phyloP scores from a whole-genome alignment of 768 basidiomycete genomes.

The Lenzites betulinus region DNA sequence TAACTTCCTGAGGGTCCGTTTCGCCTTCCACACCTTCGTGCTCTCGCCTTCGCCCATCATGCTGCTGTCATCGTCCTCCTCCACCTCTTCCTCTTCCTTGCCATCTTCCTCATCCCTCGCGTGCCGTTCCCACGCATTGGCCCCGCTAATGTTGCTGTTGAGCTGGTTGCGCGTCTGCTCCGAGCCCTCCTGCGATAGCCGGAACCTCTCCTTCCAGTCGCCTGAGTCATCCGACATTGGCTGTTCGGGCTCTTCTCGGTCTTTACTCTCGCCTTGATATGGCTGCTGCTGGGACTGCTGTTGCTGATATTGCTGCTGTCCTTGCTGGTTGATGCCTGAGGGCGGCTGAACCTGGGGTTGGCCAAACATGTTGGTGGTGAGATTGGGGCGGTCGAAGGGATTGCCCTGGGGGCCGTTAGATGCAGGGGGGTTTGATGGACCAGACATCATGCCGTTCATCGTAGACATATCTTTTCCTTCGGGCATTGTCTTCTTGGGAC shows the following conservation, averaged over 20 bases:
- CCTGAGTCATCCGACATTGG: slow-evolving; percentile 81
- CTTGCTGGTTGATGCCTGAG: slow-evolving; percentile 27
- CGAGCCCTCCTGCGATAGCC: slow-evolving; percentile 62
- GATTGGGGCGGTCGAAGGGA: slow-evolving; percentile 53
- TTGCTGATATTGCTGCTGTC: slow-evolving; percentile 31
- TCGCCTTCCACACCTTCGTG: slow-evolving; percentile 80
- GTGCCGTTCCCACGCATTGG: slow-evolving; percentile 54
- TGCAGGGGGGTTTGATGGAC: slow-evolving; percentile 52
- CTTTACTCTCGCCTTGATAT: slow-evolving; percentile 43
- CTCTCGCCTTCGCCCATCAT: slow-evolving; percentile 70
- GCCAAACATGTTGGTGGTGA: slow-evolving; percentile 45
- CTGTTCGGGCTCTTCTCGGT: slow-evolving; percentile 51
- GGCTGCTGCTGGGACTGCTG: slow-evolving; percentile 36
- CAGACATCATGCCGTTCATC: slow-evolving; percentile 64
- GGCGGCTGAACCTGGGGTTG: slow-evolving; percentile 37
- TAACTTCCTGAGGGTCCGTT: slow-evolving; percentile 86
- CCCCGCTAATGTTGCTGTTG: slow-evolving; percentile 35
- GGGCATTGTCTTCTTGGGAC: slow-evolving; percentile 79
- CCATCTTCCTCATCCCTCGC: slow-evolving; percentile 63
- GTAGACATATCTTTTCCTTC: slow-evolving; percentile 74
- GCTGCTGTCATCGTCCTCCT: slow-evolving; percentile 57
- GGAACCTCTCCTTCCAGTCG: slow-evolving; percentile 82
- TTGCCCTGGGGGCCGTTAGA: slow-evolving; percentile 43
- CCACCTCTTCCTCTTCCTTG: slow-evolving; percentile 68
- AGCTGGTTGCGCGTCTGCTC: slow-evolving; percentile 47